A percentile compares a stretch with the other conserved stretches of the same genome.
These are phyloP conservation scores for Pythium rishiriense DNA, from an alignment of 352 stramenopile species.

Conservation along the genomic window DNA sequence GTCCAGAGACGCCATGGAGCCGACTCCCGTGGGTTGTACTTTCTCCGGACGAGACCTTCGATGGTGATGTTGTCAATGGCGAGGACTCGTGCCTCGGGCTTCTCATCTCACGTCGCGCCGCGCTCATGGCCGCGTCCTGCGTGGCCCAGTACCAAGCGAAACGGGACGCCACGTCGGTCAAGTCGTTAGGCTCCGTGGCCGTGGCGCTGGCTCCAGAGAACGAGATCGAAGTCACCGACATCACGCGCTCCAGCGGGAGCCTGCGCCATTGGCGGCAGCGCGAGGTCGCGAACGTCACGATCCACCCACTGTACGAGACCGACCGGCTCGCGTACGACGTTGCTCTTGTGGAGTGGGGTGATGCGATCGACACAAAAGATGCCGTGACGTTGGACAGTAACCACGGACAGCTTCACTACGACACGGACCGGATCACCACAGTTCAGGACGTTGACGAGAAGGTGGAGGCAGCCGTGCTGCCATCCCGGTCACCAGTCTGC, in stretches of 20 bases:
- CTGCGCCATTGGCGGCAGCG: slow-evolving; percentile 6
- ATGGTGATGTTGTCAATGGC: background rate
- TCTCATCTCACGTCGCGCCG: slow-evolving; percentile 14
- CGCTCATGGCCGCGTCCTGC: slow-evolving; percentile 22
- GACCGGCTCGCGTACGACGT: slow-evolving; percentile 11
- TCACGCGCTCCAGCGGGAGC: background rate
- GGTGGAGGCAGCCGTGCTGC: background rate
- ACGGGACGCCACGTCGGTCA: too few species aligned
- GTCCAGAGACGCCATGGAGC: background rate
- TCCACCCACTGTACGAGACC: slow-evolving; percentile 17
- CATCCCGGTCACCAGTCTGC: background rate
- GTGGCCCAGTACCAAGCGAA: background rate
- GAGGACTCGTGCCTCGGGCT: slow-evolving; percentile 20
- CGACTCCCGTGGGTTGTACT: slow-evolving; percentile 25
- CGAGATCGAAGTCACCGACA: slow-evolving; percentile 11
- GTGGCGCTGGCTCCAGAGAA: background rate
- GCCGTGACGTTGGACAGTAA: slow-evolving; percentile 8
- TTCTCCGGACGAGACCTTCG: background rate
- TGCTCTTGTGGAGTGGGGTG: slow-evolving; percentile 18
- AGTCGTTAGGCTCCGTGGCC: background rate
- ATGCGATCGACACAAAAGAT: background rate
- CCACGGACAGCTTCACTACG: background rate
- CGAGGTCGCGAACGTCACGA: background rate
- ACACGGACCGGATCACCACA: background rate
- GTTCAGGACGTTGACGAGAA: background rate